Base-by-base conservation (phyloP, 1,139 yeast species). In the Williopsis jadinii region DNA sequence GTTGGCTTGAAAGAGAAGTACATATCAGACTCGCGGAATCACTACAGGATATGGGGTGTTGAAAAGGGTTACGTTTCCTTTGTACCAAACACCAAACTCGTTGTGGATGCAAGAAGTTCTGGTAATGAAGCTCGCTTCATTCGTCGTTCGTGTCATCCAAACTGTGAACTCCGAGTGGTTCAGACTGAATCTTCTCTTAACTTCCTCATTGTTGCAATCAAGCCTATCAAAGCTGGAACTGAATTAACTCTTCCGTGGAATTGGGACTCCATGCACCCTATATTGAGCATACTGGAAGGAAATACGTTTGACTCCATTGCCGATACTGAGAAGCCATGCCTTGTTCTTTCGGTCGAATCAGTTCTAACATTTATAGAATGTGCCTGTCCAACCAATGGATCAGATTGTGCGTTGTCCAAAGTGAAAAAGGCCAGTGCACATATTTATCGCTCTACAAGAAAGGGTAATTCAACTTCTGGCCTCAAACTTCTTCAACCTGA, bases 181-280 rank as follows among this genome's bases (percentile, higher is more conserved):
- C 66, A 73, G 37, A 70, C 71, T 3, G 73, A 71, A 24, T 60
- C 61, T 27, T 61, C 61, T 27, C 68, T 85, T 33, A 72, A 70
- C 43, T 80, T 85, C 56, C 66, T 77, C 10, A 72, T 85, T 8
- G 70, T 70, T 34, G 77, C 96, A 0, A 60, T 73, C 1, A 73
- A 70, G 40, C 74, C 75, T 3, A 75, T 90, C 19, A 67, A 67
- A 41, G 53, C 67, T 11, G 87, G 80, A 33, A 72, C 76, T 33
- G 97, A 90, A 59, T 63, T 90, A 31, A 73, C 94, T 1, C 63
- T 86, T 24, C 77, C 77, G 2, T 90, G 97, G 97, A 86, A 83
- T 48, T 90, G 96, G 95, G 95, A 88, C 57, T 57, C 63, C 5
- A 53, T 63, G 11, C 96, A 88, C 58, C 96, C 97, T 2, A 84